Evolutionary conservation across 176 grass and related monocot genomes (phyloP).

Genomic region (sorghum (Sorghum bicolor)): DNA sequence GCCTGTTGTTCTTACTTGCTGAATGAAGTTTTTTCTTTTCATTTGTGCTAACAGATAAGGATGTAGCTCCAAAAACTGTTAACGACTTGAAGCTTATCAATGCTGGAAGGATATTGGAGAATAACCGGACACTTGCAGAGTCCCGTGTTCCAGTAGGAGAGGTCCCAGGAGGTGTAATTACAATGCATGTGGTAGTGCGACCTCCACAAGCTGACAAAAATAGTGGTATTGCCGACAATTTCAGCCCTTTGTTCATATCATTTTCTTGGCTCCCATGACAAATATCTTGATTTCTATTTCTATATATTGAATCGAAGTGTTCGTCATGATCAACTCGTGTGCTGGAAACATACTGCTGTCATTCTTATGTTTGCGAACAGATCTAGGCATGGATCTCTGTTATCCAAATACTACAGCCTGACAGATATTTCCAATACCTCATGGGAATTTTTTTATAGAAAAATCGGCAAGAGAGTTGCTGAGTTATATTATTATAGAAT

Average conservation of each 20-base stretch:
- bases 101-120: conserved; percentile 92
- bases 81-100: conserved; percentile 93
- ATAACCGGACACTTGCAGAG: conserved; percentile 71
- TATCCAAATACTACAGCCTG: neutral
- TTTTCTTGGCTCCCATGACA: conserved; percentile 21
- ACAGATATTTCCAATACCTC: neutral
- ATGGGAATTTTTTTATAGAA: too few species aligned
- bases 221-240: conserved; percentile 52
- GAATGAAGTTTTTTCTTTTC: conserved; percentile 4
- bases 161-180: conserved; percentile 84
- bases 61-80: conserved; percentile 69
- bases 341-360: neutral
- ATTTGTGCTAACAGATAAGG: conserved; percentile 57
- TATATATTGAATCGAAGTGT: neutral
- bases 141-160: conserved; percentile 77
- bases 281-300: neutral
- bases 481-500: too few species aligned
- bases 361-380: neutral
- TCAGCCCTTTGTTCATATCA: neutral
- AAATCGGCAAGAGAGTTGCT: too few species aligned
- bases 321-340: neutral
- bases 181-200: conserved; percentile 91
- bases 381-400: neutral
- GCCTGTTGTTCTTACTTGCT: neutral
- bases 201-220: conserved; percentile 78